Evolutionary conservation across 495 filamentous ascomycete species (phyloP).

Genomic region (Xylaria grammica): DNA sequence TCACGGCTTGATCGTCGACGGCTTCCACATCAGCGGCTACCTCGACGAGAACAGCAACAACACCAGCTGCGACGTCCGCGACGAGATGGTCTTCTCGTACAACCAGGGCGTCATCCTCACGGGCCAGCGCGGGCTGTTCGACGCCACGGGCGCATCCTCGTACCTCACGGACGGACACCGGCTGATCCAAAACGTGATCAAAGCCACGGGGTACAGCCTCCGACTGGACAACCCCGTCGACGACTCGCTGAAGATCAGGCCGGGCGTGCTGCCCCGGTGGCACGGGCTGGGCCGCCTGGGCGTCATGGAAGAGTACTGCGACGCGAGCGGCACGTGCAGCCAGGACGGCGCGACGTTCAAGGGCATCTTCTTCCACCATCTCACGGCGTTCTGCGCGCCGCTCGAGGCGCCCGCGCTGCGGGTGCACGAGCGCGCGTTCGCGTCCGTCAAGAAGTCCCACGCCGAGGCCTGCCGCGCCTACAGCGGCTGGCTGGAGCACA

Average conservation of each 20-base stretch:
- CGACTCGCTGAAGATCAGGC: conserved; percentile 13
- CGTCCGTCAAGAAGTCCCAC: conserved; percentile 51
- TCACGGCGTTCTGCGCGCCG: conserved; percentile 77
- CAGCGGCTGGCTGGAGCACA: conserved; percentile 73
- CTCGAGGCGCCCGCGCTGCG: conserved; percentile 46
- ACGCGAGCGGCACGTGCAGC: conserved; percentile 72
- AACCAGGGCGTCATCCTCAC: conserved; percentile 95
- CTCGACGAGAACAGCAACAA: conserved; percentile 51
- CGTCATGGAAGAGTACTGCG: conserved; percentile 85
- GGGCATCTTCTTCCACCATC: conserved; percentile 91
- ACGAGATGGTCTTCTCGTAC: conserved; percentile 93
- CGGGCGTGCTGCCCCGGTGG: conserved; percentile 59
- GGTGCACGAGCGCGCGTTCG: conserved; percentile 23
- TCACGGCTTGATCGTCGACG: conserved; percentile 83
- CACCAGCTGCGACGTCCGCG: conserved; percentile 74
- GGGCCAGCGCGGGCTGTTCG: conserved; percentile 80
- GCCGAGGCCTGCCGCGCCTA: conserved; percentile 66
- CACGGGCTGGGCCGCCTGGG: conserved; percentile 76
- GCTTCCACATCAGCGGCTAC: conserved; percentile 84
- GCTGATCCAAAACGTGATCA: conserved; percentile 72
- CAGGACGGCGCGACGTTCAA: conserved; percentile 95
- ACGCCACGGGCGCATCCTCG: conserved; percentile 64
- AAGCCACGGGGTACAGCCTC: conserved; percentile 75
- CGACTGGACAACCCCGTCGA: conserved; percentile 40
- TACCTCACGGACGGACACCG: conserved; percentile 83